Evolutionary conservation across 2,329 filamentous ascomycete genomes (phyloP).

Genomic region (Ciborinia camelliae): DNA sequence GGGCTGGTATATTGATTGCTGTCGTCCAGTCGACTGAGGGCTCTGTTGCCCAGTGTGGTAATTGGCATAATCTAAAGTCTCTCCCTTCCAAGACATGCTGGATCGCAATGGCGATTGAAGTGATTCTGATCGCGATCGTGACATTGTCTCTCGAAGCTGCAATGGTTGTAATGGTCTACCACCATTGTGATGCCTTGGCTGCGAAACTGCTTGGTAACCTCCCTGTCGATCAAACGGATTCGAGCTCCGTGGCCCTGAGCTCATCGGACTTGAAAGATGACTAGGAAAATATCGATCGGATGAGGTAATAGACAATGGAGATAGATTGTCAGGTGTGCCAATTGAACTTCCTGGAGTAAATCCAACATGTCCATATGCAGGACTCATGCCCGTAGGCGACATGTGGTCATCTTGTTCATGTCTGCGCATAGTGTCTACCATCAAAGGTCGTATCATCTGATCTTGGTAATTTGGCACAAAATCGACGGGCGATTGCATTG

Average conservation of each 20-base stretch:
- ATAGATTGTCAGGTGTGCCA: conserved; percentile 53
- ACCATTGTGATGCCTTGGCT: conserved; percentile 42
- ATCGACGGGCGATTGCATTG: conserved; percentile 37
- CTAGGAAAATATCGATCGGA: conserved; percentile 53
- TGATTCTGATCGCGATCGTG: conserved; percentile 54
- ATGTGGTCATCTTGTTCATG: conserved; percentile 61
- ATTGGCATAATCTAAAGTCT: conserved; percentile 53
- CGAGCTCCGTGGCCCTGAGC: conserved; percentile 48
- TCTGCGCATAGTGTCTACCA: conserved; percentile 64
- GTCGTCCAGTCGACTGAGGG: conserved; percentile 47
- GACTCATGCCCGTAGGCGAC: conserved; percentile 64
- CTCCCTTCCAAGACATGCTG: conserved; percentile 62
- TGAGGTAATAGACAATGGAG: conserved; percentile 54
- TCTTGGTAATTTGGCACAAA: conserved; percentile 50
- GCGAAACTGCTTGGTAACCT: conserved; percentile 47
- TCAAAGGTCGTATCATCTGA: conserved; percentile 58
- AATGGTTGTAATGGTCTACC: conserved; percentile 53
- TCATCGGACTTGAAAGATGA: conserved; percentile 48
- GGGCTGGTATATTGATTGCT: conserved; percentile 50
- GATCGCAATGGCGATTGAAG: conserved; percentile 57
- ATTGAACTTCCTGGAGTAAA: conserved; percentile 55
- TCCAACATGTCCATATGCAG: conserved; percentile 63
- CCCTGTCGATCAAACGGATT: conserved; percentile 52
- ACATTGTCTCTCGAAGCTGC: conserved; percentile 55
- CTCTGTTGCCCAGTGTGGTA: conserved; percentile 48